Conservation (phyloP, 345 rosid species). For the Odontarrhena argentea region DNA sequence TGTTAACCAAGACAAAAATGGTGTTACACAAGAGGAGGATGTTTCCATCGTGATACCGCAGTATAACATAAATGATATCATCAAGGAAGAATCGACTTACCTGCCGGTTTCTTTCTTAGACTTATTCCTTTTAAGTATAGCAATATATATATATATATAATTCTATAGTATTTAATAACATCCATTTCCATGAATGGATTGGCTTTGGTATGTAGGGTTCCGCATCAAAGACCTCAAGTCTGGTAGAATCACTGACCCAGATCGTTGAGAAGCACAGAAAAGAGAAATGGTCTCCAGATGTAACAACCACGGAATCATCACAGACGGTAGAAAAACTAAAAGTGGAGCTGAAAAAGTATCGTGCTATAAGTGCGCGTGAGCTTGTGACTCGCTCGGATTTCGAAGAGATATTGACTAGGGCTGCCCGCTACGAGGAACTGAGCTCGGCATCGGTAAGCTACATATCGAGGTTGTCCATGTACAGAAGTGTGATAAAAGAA, state of each 20-base stretch:
- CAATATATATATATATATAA: too few species aligned
- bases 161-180: too few species aligned
- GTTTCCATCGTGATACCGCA: slow-evolving; percentile 17
- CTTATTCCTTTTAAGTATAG: background rate
- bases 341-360: background rate
- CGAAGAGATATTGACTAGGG: slow-evolving; percentile 3
- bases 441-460: background rate
- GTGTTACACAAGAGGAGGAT: slow-evolving; percentile 9
- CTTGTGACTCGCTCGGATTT: slow-evolving; percentile 18
- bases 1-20: slow-evolving; percentile 7
- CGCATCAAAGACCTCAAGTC: too few species aligned
- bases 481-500: slow-evolving; percentile 19
- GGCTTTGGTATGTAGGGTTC: too few species aligned
- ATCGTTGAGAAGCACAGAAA: too few species aligned
- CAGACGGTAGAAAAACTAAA: slow-evolving; percentile 7
- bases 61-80: slow-evolving; percentile 19
- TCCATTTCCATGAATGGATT: too few species aligned
- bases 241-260: too few species aligned
- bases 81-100: slow-evolving; percentile 3
- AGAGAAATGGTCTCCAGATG: too few species aligned
- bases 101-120: slow-evolving; percentile 13
- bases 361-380: background rate
- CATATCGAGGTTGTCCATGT: slow-evolving; percentile 30
- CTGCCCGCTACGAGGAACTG: slow-evolving; percentile 19
- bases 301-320: background rate